These are phyloP conservation scores for Cylindrotheca fusiformis DNA, from an alignment of 108 stramenopile species.

Conservation along the genomic window DNA sequence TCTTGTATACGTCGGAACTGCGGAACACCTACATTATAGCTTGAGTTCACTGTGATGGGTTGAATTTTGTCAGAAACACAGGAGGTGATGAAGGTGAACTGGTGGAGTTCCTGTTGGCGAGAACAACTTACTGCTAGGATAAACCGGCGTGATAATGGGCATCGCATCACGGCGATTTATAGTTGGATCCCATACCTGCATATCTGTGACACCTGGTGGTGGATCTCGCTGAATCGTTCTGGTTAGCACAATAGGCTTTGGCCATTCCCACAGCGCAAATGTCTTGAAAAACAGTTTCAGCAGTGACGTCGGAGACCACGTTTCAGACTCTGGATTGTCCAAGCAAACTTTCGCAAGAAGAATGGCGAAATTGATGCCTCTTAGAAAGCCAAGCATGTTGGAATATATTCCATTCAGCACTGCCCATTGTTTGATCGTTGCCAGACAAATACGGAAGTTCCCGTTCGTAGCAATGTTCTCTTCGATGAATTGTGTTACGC, in stretches of 20 bases:
- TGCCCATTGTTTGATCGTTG: conserved; percentile 91
- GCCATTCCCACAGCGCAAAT: conserved; percentile 65
- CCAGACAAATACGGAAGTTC: conserved; percentile 68
- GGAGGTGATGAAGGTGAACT: too few relatives aligned
- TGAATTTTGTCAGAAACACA: too few relatives aligned
- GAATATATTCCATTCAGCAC: conserved; percentile 87
- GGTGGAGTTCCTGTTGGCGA: too few relatives aligned
- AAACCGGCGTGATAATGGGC: conserved; percentile 98
- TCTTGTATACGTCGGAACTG: conserved; percentile 78
- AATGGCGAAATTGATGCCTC: conserved; percentile 96
- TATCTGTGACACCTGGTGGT: conserved; percentile 17
- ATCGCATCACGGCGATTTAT: conserved; percentile 74
- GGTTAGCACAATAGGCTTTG: conserved; percentile 9
- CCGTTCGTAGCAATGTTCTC: conserved; percentile 49
- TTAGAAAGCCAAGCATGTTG: conserved; percentile 93
- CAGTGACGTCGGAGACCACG: conserved; percentile 38
- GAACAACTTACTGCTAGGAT: conserved; percentile 77
- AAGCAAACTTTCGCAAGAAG: conserved; percentile 87
- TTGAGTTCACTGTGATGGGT: conserved; percentile 74
- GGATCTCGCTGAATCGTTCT: conserved; percentile 13
- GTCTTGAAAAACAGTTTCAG: conserved; percentile 74
- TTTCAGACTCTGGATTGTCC: conserved; percentile 46
- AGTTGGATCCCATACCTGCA: conserved; percentile 78
- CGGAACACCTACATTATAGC: conserved; percentile 91
- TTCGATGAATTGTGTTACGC: conserved; percentile 86